Percentiles rank a stretch among this genome's conserved stretches.
Conservation (phyloP, 192 early-diverging fungal genomes). For the Dispira simplex region DNA sequence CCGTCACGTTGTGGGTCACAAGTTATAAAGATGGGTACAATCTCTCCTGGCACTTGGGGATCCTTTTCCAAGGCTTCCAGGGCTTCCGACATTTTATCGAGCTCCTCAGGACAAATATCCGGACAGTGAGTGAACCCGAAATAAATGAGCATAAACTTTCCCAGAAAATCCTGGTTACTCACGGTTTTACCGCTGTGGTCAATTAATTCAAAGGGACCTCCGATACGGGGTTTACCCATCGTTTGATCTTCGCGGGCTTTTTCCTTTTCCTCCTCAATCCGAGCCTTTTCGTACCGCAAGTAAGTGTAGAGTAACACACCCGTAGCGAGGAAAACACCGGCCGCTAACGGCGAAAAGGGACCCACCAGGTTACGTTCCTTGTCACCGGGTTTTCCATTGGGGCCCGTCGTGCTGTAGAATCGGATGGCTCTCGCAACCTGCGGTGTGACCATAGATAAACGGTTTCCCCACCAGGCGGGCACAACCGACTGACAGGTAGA, state of each 20-base stretch:
- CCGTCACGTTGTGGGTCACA: conserved; percentile 95
- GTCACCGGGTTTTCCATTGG: neutral
- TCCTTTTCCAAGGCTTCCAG: conserved; percentile 45
- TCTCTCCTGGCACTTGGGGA: conserved; percentile 23
- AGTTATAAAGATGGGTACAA: conserved; percentile 88
- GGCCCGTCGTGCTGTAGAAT: neutral
- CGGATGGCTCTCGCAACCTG: neutral
- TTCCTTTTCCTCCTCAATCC: conserved; percentile 22
- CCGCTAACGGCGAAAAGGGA: conserved; percentile 1
- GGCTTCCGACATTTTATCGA: conserved; percentile 92
- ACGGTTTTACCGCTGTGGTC: conserved; percentile 59
- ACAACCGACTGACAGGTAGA: no score
- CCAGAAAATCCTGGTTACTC: conserved; percentile 63
- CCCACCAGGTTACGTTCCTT: neutral
- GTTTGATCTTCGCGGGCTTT: conserved; percentile 20
- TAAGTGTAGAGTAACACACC: conserved; percentile 33
- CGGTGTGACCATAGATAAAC: neutral
- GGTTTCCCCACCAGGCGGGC: neutral
- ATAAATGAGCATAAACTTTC: conserved; percentile 80
- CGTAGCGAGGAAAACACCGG: conserved; percentile 28
- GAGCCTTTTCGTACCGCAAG: conserved; percentile 39
- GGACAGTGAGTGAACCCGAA: conserved; percentile 99
- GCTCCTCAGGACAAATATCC: conserved; percentile 97
- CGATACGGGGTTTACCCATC: conserved; percentile 75
- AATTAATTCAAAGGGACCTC: conserved; percentile 76